Evolutionary conservation across 257 asterid species (phyloP), one percentile per base, ranked within the genome.

Genomic region (Solanum corneliomulleri): DNA sequence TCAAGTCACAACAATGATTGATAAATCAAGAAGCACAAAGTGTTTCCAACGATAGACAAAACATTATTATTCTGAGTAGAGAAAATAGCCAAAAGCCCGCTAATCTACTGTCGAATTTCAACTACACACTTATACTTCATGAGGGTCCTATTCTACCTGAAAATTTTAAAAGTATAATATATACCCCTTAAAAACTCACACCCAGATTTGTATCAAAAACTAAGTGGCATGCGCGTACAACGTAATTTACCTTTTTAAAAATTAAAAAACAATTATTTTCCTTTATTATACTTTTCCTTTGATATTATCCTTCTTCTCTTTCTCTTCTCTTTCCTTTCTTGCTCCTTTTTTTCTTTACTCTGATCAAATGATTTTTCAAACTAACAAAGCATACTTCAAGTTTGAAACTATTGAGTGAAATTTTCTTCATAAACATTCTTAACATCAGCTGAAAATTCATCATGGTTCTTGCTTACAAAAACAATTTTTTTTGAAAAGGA

Each of bases 361-460:
- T 3, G 66, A 0, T 8, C 11, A 58, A 58, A 20, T 20, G 66
- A 20, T 58, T 58, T 56, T 21, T 58, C 5, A 20, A 20, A 58
- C 92, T 80, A 89, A 91, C 90, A 96, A 90, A 83, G 98, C 98
- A 91, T 93, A 97, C 89, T 96, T 98, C 87, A 94, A 87, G 87
- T 94, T 96, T 6, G 98, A 95, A 81, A 93, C 94, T 83, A 95
- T 91, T 29, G 98, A 92, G 87, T 94, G 96, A 69, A 94, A 91
- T 49, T 92, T 94, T 60, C 92, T 92, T 56, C 95, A 74, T 95
- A 95, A 4, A 94, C 87, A 92, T 92, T 96, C 85, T 95, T 97
- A 81, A 95, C 98, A 87, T 96, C 98, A 78, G 91, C 88, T 23
- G 93, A 89, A 88, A 93, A 93, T 37, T 95, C 98, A 87, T 96